Evolutionary conservation across 768 basidiomycete genomes (phyloP).

Genomic region (Termitomyces sp.): DNA sequence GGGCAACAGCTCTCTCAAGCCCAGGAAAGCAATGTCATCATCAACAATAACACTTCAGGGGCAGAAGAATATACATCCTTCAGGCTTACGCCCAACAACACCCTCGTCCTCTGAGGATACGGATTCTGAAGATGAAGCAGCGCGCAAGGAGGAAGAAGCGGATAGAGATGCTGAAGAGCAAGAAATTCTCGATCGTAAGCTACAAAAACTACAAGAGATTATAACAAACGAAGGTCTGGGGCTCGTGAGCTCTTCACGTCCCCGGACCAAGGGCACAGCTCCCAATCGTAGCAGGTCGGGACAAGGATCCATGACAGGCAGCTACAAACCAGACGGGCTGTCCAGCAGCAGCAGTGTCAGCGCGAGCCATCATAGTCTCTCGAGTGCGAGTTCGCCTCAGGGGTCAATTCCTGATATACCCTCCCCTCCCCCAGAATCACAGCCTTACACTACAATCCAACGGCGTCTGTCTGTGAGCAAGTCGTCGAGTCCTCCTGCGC

Average conservation of each 20-base stretch:
- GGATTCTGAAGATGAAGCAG: slow-evolving; percentile 59
- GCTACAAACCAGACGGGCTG: slow-evolving; percentile 30
- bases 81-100: slow-evolving; percentile 34
- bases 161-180: slow-evolving; percentile 64
- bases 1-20: slow-evolving; percentile 43
- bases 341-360: slow-evolving; percentile 42
- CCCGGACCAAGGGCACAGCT: slow-evolving; percentile 34
- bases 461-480: slow-evolving; percentile 47
- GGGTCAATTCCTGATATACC: slow-evolving; percentile 81
- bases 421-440: slow-evolving; percentile 58
- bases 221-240: slow-evolving; percentile 73
- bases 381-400: slow-evolving; percentile 67
- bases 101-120: slow-evolving; percentile 48
- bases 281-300: slow-evolving; percentile 38
- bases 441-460: slow-evolving; percentile 45
- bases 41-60: slow-evolving; percentile 69
- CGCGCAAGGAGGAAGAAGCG: slow-evolving; percentile 61
- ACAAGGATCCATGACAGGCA: slow-evolving; percentile 28
- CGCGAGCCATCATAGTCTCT: slow-evolving; percentile 58
- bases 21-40: slow-evolving; percentile 58
- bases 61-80: slow-evolving; percentile 29
- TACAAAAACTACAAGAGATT: slow-evolving; percentile 61
- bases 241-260: slow-evolving; percentile 43
- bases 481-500: slow-evolving; percentile 55
- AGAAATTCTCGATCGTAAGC: slow-evolving; percentile 58